Base-by-base conservation (phyloP, 495 filamentous ascomycete species). In the Penicillium desertorum region DNA sequence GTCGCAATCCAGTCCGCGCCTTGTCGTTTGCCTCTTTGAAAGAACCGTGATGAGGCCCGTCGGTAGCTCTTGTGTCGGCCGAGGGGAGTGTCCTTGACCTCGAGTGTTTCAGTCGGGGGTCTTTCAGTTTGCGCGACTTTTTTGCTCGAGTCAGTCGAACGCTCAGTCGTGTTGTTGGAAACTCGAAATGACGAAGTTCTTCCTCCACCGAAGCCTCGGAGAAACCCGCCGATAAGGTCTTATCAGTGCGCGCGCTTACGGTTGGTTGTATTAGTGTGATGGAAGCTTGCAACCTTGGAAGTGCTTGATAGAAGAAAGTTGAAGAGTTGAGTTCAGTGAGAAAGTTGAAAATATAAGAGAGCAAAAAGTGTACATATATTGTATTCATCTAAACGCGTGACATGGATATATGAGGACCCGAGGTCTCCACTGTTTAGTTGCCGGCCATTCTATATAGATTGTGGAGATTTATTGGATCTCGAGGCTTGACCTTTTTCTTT, bases 201-300 rank as follows among this genome's bases (percentile, higher is more conserved):
- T 48, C 16, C n/a, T 19, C 45, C 44, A 29, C 47, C 41, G 20
- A 32, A 44, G 39, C 27, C 48, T 60, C 65, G 63, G 65, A 62
- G 56, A 58, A 63, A 61, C 65, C 63, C 65, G 63, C 65, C 60
- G 65, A 68, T 68, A 68, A 68, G 60, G n/a, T n/a, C 57, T 59
- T 61, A 61, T 61, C 59, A 37, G 46, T 43, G 46, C 42, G 16
- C 45, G 10, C 45, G 45, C 25, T 47, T 47, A 30, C n/a, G 16
- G 16, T 22, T 27, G 16, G 16, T 22, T 27, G 43, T 39, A 8
- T 39, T 17, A 17, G 36, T n/a, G 22, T 19, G 19, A 23, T 14
- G 6, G 9, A 29, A 17, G 5, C 23, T 25, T 25, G 23, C 4
- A 25, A 29, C 1, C 27, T 29, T 23, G 25, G 4, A 46, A 25